Evolutionary conservation across 495 filamentous ascomycete genomes (phyloP).

Genomic region (Hypoxylon trugodes): DNA sequence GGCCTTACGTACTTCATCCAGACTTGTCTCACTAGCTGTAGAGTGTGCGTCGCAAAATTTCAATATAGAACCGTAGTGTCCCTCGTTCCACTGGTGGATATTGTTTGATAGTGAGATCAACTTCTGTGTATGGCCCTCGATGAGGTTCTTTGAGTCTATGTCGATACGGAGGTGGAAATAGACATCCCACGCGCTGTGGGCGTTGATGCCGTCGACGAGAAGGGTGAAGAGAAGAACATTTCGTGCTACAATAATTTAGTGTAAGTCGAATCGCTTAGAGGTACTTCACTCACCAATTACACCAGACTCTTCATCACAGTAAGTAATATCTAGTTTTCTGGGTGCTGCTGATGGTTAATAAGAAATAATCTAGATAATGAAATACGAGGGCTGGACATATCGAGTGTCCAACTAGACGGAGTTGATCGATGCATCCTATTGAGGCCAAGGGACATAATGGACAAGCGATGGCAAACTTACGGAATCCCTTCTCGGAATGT

Average conservation of each 20-base stretch:
- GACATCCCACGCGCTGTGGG: slow-evolving; percentile 33
- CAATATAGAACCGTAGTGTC: slow-evolving; percentile 37
- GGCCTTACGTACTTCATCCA: slow-evolving; percentile 36
- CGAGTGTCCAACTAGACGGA: no score
- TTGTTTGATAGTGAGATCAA: slow-evolving; percentile 24
- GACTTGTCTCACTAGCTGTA: slow-evolving; percentile 30
- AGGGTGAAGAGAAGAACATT: slow-evolving; percentile 44
- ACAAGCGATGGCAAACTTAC: slow-evolving; percentile 11
- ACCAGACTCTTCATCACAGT: slow-evolving; percentile 38
- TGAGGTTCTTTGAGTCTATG: slow-evolving; percentile 7
- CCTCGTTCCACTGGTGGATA: slow-evolving; percentile 33
- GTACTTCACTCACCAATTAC: slow-evolving; percentile 36
- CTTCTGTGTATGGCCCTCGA: slow-evolving; percentile 37
- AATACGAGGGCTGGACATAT: no score
- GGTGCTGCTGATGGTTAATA: slow-evolving; percentile 17
- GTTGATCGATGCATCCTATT: no score
- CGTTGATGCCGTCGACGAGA: slow-evolving; percentile 33
- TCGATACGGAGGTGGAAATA: slow-evolving; percentile 42
- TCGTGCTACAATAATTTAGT: slow-evolving; percentile 36
- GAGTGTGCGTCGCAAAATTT: slow-evolving; percentile 40
- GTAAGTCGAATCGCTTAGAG: not conserved
- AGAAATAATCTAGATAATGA: not conserved
- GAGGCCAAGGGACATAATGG: not conserved
- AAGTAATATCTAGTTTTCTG: slow-evolving; percentile 44
- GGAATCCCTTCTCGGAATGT: slow-evolving; percentile 32